Evolutionary conservation across 441 rosid genomes (phyloP), one percentile per base, ranked within the genome.

Genomic region (Mallotus repandus): DNA sequence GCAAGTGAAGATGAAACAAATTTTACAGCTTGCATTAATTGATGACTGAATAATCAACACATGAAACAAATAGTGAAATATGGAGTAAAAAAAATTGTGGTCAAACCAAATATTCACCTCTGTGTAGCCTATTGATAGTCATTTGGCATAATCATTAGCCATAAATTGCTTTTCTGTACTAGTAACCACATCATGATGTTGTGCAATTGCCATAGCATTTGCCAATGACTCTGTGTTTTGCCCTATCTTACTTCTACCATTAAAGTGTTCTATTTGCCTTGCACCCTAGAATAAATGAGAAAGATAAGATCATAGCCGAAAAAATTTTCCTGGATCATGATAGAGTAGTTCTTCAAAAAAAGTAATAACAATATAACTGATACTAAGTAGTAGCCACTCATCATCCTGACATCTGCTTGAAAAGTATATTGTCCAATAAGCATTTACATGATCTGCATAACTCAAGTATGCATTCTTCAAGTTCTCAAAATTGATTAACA

Each of bases 351-450:
- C 68, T 59, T 60, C 25, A 54, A 57, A 73, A 19, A 73, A 25
- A 70, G 46, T 54, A 68, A 61, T 4, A 52, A 63, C 41, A 60
- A 35, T 22, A 69, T 58, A 41, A 72, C 64, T 32, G 35, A 74
- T 93, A 96, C 99, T 97, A 94, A 77, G 87, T 91, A 89, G 81
- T 94, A 96, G 85, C 89, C 92, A 65, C 99, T 94, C 99, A 94
- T 83, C 82, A 79, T 81, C 85, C 98, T 89, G 78, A 96, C 98
- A 79, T 76, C 99, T 91, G 76, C 99, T 96, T 66, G 97, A 78
- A 80, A 89, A 96, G 83, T 94, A 96, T 73, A 98, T 98, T 56
- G 99, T 96, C 99, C 99, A 96, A 81, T 91, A 96, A 77, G 92
- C 94, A 89, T 94, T 89, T 66, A 74, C 87, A 81, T 89, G 92